Evolutionary conservation across 2,329 filamentous ascomycete genomes (phyloP).

Genomic region (Aspergillus fischeri): DNA sequence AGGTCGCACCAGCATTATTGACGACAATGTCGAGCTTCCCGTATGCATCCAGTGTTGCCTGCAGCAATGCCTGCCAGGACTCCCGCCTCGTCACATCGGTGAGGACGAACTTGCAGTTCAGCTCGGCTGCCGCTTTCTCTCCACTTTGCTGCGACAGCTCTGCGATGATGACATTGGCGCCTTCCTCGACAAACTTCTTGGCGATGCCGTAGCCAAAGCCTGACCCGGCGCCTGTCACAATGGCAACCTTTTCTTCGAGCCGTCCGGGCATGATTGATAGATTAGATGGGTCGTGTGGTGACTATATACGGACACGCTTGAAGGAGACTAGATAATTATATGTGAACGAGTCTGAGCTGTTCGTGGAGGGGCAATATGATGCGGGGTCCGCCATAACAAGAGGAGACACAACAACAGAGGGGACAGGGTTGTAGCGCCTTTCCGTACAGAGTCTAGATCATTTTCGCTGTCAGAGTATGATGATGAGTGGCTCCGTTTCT

Average conservation of each 20-base stretch:
- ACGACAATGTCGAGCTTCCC: slow-evolving; percentile 40
- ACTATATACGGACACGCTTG: not conserved
- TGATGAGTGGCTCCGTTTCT: not conserved
- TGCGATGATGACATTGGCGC: slow-evolving; percentile 34
- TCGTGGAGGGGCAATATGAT: not conserved
- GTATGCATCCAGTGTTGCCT: slow-evolving; percentile 18
- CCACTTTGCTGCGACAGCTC: slow-evolving; percentile 31
- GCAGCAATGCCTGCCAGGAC: slow-evolving; percentile 26
- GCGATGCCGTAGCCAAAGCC: slow-evolving; percentile 37
- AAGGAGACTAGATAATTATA: not conserved
- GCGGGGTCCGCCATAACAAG: not conserved
- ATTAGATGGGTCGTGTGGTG: not conserved
- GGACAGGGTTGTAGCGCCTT: not conserved
- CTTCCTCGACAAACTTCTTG: slow-evolving; percentile 32
- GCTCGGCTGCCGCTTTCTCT: slow-evolving; percentile 19
- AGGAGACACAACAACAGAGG: not conserved
- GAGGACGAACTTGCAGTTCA: slow-evolving; percentile 18
- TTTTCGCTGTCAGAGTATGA: not conserved
- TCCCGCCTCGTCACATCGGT: slow-evolving; percentile 22
- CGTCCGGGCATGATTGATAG: slow-evolving; percentile 16
- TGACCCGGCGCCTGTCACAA: slow-evolving; percentile 38
- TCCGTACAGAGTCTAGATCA: not conserved
- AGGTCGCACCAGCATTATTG: slow-evolving; percentile 43
- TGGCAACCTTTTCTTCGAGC: slow-evolving; percentile 38
- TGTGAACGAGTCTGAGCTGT: not conserved